These are phyloP conservation scores for Cladophialophora immunda DNA, from an alignment of 2,329 filamentous ascomycete genomes.

Conservation along the genomic window DNA sequence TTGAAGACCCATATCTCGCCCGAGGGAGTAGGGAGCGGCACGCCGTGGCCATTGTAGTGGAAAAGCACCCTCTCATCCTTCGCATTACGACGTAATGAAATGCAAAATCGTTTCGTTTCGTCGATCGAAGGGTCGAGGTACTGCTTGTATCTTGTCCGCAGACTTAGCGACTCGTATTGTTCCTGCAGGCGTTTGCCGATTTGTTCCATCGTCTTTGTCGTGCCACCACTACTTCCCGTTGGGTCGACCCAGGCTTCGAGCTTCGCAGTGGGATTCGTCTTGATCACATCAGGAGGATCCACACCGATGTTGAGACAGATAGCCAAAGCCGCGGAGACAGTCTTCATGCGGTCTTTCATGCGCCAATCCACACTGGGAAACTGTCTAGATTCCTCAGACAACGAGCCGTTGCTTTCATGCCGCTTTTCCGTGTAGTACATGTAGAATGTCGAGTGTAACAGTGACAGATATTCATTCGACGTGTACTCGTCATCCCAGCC, in stretches of 20 bases:
- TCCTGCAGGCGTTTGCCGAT: conserved; percentile 96
- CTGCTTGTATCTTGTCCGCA: conserved; percentile 96
- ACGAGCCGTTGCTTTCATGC: conserved; percentile 91
- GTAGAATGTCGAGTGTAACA: conserved; percentile 93
- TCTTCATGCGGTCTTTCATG: conserved; percentile 95
- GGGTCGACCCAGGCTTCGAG: conserved; percentile 98
- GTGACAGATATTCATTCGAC: conserved; percentile 85
- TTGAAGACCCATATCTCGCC: conserved; percentile 99
- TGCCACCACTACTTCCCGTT: conserved; percentile 76
- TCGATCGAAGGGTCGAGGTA: conserved; percentile 96
- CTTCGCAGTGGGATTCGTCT: conserved; percentile 91
- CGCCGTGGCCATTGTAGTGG: conserved; percentile 98
- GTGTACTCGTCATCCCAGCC: conserved; percentile 94
- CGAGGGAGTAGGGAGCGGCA: conserved; percentile 92
- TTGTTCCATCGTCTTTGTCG: conserved; percentile 85
- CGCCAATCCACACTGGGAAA: conserved; percentile 87
- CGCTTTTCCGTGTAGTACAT: conserved; percentile 99
- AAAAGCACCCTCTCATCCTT: conserved; percentile 97
- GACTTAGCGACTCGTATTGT: conserved; percentile 94
- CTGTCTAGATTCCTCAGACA: conserved; percentile 64
- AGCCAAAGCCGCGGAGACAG: conserved; percentile 90
- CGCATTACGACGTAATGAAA: conserved; percentile 86
- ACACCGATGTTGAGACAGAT: conserved; percentile 98
- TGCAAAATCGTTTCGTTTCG: conserved; percentile 95
- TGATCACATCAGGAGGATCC: conserved; percentile 95